Evolutionary conservation across 2,329 filamentous ascomycete genomes (phyloP).

Genomic region (Sporothrix pallida): DNA sequence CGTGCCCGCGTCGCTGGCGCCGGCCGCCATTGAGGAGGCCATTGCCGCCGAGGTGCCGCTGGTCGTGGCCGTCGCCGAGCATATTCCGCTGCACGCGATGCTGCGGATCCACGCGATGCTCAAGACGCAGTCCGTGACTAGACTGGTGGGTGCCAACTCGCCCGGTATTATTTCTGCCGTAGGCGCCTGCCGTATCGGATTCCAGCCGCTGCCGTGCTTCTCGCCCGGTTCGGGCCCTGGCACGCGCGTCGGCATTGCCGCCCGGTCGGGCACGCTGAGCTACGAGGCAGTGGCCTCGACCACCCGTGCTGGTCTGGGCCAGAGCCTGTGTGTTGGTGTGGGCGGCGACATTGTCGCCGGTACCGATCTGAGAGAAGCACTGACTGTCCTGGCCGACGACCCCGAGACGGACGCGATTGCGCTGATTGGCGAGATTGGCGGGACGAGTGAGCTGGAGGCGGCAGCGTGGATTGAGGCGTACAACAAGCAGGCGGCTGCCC

Average conservation of each 20-base stretch:
- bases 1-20: conserved; percentile 75
- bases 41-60: conserved; percentile 80
- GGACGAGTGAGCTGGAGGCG: conserved; percentile 71
- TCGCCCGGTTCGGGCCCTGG: conserved; percentile 57
- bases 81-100: conserved; percentile 79
- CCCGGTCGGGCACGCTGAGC: conserved; percentile 80
- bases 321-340: conserved; percentile 78
- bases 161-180: conserved; percentile 79
- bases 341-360: conserved; percentile 78
- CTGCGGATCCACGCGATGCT: conserved; percentile 72
- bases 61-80: conserved; percentile 79
- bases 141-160: conserved; percentile 80
- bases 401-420: conserved; percentile 73
- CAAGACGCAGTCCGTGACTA: conserved; percentile 71
- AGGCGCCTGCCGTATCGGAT: conserved; percentile 76
- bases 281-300: conserved; percentile 80
- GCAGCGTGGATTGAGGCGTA: conserved; percentile 77
- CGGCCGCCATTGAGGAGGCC: conserved; percentile 76
- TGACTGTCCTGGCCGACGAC: conserved; percentile 70
- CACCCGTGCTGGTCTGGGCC: conserved; percentile 74
- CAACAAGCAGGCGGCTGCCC: conserved; percentile 58
- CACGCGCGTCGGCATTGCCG: conserved; percentile 71
- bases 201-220: conserved; percentile 78
- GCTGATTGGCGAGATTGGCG: conserved; percentile 74
- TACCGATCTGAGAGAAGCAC: conserved; percentile 74